phyloP scores from a whole-genome alignment of 306 rosid genomes.

The Oemleria cerasiformis region DNA sequence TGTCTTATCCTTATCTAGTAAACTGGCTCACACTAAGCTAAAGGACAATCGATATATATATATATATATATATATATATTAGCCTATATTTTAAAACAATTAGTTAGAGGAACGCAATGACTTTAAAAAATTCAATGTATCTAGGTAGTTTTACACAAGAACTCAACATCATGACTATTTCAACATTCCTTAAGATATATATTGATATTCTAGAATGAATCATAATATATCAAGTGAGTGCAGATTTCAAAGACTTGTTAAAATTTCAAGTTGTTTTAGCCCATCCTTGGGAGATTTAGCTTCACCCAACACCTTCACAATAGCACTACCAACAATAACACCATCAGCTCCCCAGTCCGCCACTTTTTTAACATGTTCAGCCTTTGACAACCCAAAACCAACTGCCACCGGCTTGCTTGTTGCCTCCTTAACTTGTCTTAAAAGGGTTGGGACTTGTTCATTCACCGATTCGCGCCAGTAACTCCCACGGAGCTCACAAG shows the following conservation, averaged over 20 bases:
- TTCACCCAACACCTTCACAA: conserved; percentile 75
- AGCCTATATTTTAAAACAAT: too few species aligned
- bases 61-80: too few species aligned
- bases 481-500: conserved; percentile 85
- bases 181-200: too few species aligned
- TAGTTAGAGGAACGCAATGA: too few species aligned
- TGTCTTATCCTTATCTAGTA: too few species aligned
- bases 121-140: too few species aligned
- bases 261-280: conserved; percentile 59
- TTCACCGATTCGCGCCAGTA: conserved; percentile 71
- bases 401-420: conserved; percentile 82
- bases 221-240: conserved; percentile 48
- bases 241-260: conserved; percentile 51
- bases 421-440: conserved; percentile 64
- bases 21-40: too few species aligned
- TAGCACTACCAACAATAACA: conserved; percentile 85
- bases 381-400: conserved; percentile 85
- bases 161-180: too few species aligned
- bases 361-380: conserved; percentile 83
- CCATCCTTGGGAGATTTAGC: conserved; percentile 74
- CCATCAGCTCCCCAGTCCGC: conserved; percentile 93
- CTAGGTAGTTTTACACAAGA: too few species aligned
- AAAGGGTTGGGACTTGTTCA: conserved; percentile 49
- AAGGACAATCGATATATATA: too few species aligned
- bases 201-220: too few species aligned